Percentiles rank a stretch among this genome's conserved stretches.
These are phyloP conservation scores for Fusarium continuum DNA, from an alignment of 2,329 filamentous ascomycete genomes.

Conservation along the genomic window DNA sequence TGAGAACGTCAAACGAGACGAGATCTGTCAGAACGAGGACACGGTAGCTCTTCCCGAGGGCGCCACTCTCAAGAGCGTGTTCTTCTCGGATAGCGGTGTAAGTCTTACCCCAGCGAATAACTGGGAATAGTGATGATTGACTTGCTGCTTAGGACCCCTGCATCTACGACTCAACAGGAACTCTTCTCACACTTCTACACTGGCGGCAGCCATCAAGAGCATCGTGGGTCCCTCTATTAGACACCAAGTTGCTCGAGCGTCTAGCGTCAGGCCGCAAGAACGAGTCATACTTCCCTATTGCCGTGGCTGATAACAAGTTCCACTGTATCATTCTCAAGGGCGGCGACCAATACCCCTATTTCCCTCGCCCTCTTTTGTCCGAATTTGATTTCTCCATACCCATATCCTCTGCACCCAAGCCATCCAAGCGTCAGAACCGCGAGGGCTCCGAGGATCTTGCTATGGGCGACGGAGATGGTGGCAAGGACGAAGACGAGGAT, in stretches of 20 bases:
- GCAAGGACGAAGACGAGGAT: constrained; percentile 47
- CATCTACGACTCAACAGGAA: constrained; percentile 93
- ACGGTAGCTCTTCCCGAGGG: constrained; percentile 83
- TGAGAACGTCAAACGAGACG: constrained; percentile 91
- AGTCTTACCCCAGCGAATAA: constrained; percentile 46
- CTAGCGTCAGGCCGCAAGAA: constrained; percentile 85
- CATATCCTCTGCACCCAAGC: constrained; percentile 64
- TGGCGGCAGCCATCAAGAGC: constrained; percentile 89
- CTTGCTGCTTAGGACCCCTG: constrained; percentile 76
- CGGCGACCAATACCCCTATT: constrained; percentile 91
- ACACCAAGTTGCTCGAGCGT: constrained; percentile 85
- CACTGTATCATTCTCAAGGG: constrained; percentile 99
- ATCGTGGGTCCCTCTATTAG: constrained; percentile 89
- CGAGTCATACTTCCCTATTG: constrained; percentile 94
- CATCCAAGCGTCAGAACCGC: constrained; percentile 46
- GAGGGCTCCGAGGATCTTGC: constrained; percentile 46
- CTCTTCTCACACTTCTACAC: constrained; percentile 85
- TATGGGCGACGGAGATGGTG: constrained; percentile 48
- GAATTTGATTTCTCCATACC: constrained; percentile 95
- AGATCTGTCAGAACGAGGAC: constrained; percentile 95
- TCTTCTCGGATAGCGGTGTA: constrained; percentile 92
- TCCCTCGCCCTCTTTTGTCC: constrained; percentile 85
- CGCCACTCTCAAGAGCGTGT: constrained; percentile 79
- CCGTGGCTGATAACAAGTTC: constrained; percentile 89
- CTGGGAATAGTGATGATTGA: neutral